These are phyloP conservation scores for Monosiga brevicollis DNA, from an alignment of 78 protist genomes.

Conservation along the genomic window DNA sequence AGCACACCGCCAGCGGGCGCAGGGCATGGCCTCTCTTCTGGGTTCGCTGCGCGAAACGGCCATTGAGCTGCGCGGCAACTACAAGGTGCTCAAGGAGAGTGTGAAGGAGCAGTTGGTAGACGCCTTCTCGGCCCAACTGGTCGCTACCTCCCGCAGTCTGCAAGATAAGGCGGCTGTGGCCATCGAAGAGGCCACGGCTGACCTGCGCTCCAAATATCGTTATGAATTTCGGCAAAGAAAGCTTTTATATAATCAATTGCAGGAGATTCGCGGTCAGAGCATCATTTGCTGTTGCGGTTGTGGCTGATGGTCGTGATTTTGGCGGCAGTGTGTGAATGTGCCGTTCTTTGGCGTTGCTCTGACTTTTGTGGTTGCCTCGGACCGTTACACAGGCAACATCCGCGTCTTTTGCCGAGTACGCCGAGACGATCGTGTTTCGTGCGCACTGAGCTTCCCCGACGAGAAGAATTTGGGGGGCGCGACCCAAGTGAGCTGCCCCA, in stretches of 20 bases:
- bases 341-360: too few relatives aligned
- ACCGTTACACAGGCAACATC: conserved; percentile 62
- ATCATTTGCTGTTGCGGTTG: too few relatives aligned
- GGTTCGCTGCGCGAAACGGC: too few relatives aligned
- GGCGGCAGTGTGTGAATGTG: too few relatives aligned
- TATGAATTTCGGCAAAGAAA: background rate
- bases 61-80: background rate
- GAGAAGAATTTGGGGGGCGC: background rate
- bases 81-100: background rate
- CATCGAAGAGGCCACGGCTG: background rate
- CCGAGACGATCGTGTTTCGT: conserved; percentile 1
- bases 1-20: too few relatives aligned
- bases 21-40: too few relatives aligned
- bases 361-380: too few relatives aligned
- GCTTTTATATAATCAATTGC: conserved; percentile 3
- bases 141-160: background rate
- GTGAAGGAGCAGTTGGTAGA: too few relatives aligned
- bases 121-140: background rate
- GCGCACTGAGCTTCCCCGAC: background rate
- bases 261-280: conserved; percentile 57
- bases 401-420: conserved; percentile 64
- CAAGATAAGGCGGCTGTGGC: too few relatives aligned
- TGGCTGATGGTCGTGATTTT: too few relatives aligned
- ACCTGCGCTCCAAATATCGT: conserved; percentile 2
- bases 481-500: background rate